Conservation (phyloP, 441 rosid genomes). For the Populus hybrid region DNA sequence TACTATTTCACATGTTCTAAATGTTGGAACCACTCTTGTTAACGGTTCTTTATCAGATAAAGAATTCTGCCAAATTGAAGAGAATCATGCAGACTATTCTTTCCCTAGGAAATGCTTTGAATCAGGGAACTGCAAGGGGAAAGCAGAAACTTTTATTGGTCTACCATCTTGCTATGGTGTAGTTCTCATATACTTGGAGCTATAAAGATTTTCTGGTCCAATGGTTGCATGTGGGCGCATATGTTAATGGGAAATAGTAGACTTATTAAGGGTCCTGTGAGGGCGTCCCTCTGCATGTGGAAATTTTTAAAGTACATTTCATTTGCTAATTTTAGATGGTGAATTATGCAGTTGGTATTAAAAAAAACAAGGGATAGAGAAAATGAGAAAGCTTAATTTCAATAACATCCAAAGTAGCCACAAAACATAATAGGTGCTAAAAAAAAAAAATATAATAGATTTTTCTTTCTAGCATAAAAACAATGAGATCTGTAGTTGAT, state of each 20-base stretch:
- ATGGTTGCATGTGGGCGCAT: background rate
- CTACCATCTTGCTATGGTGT: background rate
- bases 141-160: constrained; percentile 30
- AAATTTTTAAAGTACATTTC: background rate
- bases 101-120: constrained; percentile 88
- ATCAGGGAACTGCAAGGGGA: constrained; percentile 99
- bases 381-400: background rate
- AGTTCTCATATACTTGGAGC: background rate
- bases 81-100: constrained; percentile 95
- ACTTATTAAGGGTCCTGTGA: background rate
- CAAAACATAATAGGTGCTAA: background rate
- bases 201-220: background rate
- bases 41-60: constrained; percentile 42
- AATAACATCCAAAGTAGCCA: background rate
- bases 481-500: background rate
- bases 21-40: background rate
- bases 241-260: background rate
- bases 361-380: background rate
- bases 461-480: background rate
- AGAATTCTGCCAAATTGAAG: constrained; percentile 68
- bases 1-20: background rate
- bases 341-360: background rate
- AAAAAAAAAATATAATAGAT: background rate
- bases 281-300: background rate
- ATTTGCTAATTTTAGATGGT: background rate